Base-by-base conservation (phyloP, 2,329 filamentous ascomycete species). In the Nemania abortiva region DNA sequence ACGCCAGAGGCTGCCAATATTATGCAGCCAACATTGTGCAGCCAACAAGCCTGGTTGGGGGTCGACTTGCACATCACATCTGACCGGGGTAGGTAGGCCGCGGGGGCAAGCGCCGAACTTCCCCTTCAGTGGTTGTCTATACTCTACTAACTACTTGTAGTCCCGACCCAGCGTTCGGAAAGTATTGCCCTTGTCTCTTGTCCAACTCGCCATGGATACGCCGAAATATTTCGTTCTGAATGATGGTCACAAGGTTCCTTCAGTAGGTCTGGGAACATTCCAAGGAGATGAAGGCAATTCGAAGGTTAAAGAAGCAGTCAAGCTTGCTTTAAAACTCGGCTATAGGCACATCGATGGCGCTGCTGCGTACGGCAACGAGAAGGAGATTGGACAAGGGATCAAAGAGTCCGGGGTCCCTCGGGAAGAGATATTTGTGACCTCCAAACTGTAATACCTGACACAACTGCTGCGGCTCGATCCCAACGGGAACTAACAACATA, bases 271-370 rank as follows among this genome's bases (percentile, higher is more conserved):
- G 3, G 76, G 76, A 18, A 78, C 74, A 6, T 77, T 77, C 58
- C 75, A 76, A 57, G 68, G 70, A 18, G 71, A 73, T 3, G 66
- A 64, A 24, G 71, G 69, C 15, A 76, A 75, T 60, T 70, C 73
- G 15, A 70, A 70, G 47, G 76, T 77, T 10, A 75, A 76, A 53
- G 67, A 75, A 27, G 73, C 73, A 1, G 77, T 78, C 27, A 73
- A 73, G 50, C 65, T 69, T 20, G 75, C 76, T n/a, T 63, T 77
- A 53, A 69, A 63, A 37, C 66, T 71, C 29, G 74, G 76, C 4
- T 77, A 77, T 63, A 68, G 74, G 34, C 74, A 77, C 59, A 75
- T 78, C n/a, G 76, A 77, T 45, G 70, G 69, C 4, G 74, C 77
- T 10, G 64, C 68, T 22, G 73, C 71, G 15, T 78, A 77, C 34